phyloP scores from a whole-genome alignment of 371 early-diverging fungal genomes.

The Fennellomyces sp. region DNA sequence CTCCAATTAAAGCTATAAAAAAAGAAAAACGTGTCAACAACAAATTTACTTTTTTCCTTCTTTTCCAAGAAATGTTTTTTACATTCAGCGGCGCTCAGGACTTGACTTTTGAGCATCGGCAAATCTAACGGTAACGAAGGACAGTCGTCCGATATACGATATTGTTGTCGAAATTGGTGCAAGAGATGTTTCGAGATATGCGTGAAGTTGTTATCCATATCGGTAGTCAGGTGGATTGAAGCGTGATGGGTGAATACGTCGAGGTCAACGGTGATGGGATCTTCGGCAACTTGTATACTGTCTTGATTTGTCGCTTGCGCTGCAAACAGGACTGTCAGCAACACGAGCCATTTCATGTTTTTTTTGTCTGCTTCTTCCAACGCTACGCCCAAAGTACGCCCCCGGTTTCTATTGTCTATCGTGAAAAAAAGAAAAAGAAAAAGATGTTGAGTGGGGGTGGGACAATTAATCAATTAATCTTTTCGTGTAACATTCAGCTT shows the following conservation, averaged over 20 bases:
- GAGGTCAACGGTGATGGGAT: conserved; percentile 14
- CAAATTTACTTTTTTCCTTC: background rate
- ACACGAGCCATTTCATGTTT: conserved; percentile 1
- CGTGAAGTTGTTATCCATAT: conserved; percentile 24
- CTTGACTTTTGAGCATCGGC: conserved; percentile 29
- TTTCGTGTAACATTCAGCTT: too few species aligned
- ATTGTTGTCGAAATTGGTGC: conserved; percentile 20
- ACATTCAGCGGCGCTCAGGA: conserved; percentile 32
- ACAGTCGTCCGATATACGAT: conserved; percentile 1
- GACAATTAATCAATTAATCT: too few species aligned
- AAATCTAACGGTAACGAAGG: conserved; percentile 20
- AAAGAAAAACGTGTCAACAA: background rate
- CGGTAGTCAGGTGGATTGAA: conserved; percentile 25
- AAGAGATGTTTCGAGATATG: conserved; percentile 29
- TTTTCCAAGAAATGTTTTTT: conserved; percentile 6
- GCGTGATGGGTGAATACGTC: conserved; percentile 23
- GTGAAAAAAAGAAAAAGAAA: too few species aligned
- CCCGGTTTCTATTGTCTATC: too few species aligned
- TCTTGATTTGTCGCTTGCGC: conserved; percentile 1
- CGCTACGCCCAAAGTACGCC: background rate
- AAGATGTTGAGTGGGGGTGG: too few species aligned
- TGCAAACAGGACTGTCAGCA: conserved; percentile 3
- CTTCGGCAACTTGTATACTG: background rate
- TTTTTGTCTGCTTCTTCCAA: background rate
- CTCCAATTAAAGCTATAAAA: conserved; percentile 28